Evolutionary conservation across 768 basidiomycete genomes (phyloP).

Genomic region (Leccinellum rugosiceps): DNA sequence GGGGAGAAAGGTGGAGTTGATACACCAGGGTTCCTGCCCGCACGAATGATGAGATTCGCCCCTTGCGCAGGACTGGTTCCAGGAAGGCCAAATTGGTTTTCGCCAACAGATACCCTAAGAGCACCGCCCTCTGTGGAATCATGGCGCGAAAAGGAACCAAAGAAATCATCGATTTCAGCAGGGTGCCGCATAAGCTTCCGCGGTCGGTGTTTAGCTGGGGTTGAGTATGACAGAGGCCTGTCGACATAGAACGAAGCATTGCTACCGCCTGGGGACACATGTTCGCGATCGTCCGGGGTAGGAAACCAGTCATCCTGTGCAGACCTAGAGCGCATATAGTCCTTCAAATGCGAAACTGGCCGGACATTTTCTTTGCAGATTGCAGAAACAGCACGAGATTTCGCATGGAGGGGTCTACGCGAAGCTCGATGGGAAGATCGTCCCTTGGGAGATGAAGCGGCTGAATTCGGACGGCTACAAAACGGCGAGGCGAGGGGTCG

Average conservation of each 20-base stretch:
- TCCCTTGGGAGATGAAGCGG: conserved; percentile 33
- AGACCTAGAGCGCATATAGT: conserved; percentile 26
- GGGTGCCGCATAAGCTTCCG: background rate
- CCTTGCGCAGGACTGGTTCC: conserved; percentile 12
- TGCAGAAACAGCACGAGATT: conserved; percentile 41
- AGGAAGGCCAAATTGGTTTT: conserved; percentile 7
- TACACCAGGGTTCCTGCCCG: background rate
- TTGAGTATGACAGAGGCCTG: conserved; percentile 27
- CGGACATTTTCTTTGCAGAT: conserved; percentile 16
- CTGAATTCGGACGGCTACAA: conserved; percentile 42
- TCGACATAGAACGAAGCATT: conserved; percentile 16
- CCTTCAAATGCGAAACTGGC: conserved; percentile 13
- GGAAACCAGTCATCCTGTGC: conserved; percentile 12
- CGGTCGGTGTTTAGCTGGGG: conserved; percentile 15
- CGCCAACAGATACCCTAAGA: conserved; percentile 4
- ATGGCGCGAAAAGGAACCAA: background rate
- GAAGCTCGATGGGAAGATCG: conserved; percentile 12
- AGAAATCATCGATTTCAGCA: background rate
- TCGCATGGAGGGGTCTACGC: conserved; percentile 26
- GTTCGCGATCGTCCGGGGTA: background rate
- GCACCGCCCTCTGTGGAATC: background rate
- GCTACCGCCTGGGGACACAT: conserved; percentile 3
- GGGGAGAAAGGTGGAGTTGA: conserved; percentile 1
- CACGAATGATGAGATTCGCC: background rate
- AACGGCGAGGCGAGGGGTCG: conserved; percentile 44